Evolutionary conservation across 345 rosid species (phyloP).

Genomic region (Brassica incana): DNA sequence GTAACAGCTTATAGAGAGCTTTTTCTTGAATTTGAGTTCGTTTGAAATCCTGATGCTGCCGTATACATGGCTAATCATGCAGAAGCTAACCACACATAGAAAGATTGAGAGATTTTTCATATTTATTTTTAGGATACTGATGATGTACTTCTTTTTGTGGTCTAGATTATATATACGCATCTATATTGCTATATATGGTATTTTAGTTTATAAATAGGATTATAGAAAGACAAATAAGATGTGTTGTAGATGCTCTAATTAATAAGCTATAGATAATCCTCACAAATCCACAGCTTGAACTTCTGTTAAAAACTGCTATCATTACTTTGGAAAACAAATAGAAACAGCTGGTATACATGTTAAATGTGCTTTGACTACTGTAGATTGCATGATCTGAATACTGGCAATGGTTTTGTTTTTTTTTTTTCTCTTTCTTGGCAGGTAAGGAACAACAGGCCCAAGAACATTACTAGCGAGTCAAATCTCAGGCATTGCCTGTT

Average conservation of each 20-base stretch:
- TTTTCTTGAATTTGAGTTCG: slow-evolving; percentile 17
- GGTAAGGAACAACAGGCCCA: slow-evolving; percentile 31
- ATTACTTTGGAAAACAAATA: slow-evolving; percentile 66
- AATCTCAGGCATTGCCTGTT: no score
- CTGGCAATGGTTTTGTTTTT: neutral
- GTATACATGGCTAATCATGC: slow-evolving; percentile 8
- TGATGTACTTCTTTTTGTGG: neutral
- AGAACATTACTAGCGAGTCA: no score
- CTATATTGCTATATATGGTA: neutral
- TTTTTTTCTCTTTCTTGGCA: no score
- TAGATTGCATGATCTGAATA: neutral
- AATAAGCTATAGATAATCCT: neutral
- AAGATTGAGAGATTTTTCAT: neutral
- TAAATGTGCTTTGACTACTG: neutral
- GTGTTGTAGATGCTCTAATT: neutral
- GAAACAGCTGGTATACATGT: slow-evolving; percentile 57
- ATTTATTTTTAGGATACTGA: neutral
- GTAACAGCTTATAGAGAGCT: neutral
- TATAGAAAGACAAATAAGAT: neutral
- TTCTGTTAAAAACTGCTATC: slow-evolving; percentile 42
- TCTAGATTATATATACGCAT: neutral
- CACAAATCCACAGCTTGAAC: neutral
- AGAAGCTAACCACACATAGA: neutral
- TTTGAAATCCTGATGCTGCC: neutral
- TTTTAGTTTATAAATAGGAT: neutral